Conservation (phyloP, 176 grass and related monocot species). For the Triticum timopheevii region DNA sequence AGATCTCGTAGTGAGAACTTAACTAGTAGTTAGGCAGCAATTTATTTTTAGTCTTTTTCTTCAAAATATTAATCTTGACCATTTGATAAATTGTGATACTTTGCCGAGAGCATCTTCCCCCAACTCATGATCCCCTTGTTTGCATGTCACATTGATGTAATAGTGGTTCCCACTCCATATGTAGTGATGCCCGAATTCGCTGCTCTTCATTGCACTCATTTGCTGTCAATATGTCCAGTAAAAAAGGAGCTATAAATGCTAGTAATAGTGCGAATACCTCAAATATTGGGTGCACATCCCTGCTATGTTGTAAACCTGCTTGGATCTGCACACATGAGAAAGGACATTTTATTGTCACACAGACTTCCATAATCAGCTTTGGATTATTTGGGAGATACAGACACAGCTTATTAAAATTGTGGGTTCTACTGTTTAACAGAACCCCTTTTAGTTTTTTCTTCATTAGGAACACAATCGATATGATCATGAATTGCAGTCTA, state of each 20-base stretch:
- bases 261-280: not conserved
- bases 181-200: not conserved
- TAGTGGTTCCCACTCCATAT: not conserved
- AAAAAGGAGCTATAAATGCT: not conserved
- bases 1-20: not conserved
- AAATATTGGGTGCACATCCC: not conserved
- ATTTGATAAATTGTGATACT: not conserved
- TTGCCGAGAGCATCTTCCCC: not conserved
- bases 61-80: not conserved
- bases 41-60: not conserved
- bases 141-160: not conserved
- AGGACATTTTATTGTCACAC: not conserved
- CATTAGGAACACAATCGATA: not conserved
- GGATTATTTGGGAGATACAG: not conserved
- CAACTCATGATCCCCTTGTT: not conserved
- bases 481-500: constrained; percentile 8
- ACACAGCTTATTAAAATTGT: not conserved
- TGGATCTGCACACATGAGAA: not conserved
- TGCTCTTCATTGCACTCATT: not conserved
- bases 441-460: not conserved
- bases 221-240: not conserved
- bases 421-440: not conserved
- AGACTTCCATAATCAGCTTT: not conserved
- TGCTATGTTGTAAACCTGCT: not conserved
- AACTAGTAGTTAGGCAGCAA: not conserved